These are phyloP conservation scores for Claviceps capensis DNA, from an alignment of 2,329 filamentous ascomycete genomes.

Conservation along the genomic window DNA sequence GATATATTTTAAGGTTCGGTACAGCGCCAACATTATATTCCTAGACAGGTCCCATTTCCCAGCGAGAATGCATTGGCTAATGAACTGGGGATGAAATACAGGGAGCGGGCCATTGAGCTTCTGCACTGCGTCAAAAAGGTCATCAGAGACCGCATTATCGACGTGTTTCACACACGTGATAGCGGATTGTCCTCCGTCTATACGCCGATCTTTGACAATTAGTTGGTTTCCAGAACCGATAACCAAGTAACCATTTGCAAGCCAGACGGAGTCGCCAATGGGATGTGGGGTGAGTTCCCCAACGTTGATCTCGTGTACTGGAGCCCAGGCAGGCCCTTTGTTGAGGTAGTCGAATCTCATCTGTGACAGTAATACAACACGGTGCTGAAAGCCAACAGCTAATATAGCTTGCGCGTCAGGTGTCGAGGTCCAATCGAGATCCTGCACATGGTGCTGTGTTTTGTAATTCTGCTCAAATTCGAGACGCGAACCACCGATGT, in stretches of 20 bases:
- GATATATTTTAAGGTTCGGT: conserved; percentile 69
- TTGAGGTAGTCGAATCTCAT: conserved; percentile 87
- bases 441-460: conserved; percentile 60
- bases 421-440: conserved; percentile 89
- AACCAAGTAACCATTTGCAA: conserved; percentile 70
- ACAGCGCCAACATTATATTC: conserved; percentile 55
- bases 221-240: conserved; percentile 86
- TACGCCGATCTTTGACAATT: conserved; percentile 68
- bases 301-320: conserved; percentile 70
- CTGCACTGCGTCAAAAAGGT: conserved; percentile 71
- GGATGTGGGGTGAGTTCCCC: conserved; percentile 74
- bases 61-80: conserved; percentile 73
- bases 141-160: conserved; percentile 38
- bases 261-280: conserved; percentile 87
- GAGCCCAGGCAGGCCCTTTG: conserved; percentile 77
- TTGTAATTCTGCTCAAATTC: conserved; percentile 70
- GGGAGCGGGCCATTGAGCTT: conserved; percentile 78
- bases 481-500: conserved; percentile 65
- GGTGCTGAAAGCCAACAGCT: conserved; percentile 83
- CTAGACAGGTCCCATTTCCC: conserved; percentile 65
- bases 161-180: conserved; percentile 38
- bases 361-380: conserved; percentile 69
- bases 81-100: conserved; percentile 81
- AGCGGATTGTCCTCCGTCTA: conserved; percentile 49
- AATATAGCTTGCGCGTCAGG: conserved; percentile 80